Evolutionary conservation across 2,329 filamentous ascomycete species (phyloP).

Genomic region (Dactylellina drechsleri): DNA sequence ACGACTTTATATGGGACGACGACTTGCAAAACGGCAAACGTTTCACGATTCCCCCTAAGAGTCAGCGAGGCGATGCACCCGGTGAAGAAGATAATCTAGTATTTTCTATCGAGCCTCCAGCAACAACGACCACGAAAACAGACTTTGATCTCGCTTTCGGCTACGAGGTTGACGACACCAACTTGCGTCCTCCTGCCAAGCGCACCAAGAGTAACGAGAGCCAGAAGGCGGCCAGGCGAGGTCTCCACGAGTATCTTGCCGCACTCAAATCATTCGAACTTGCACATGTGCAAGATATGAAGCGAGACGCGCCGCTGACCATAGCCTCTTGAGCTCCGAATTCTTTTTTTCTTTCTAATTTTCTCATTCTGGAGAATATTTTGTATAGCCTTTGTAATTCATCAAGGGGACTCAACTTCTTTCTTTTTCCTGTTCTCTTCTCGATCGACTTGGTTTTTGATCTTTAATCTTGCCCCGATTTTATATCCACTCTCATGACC

Average conservation of each 20-base stretch:
- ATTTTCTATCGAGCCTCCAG: slow-evolving; percentile 32
- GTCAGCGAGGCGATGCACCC: slow-evolving; percentile 45
- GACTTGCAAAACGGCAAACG: slow-evolving; percentile 55
- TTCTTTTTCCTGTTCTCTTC: slow-evolving; percentile 25
- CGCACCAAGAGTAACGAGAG: slow-evolving; percentile 54
- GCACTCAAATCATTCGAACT: slow-evolving; percentile 54
- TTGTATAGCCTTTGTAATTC: slow-evolving; percentile 30
- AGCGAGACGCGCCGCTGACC: slow-evolving; percentile 45
- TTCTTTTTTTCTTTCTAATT: background rate
- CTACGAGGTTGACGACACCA: slow-evolving; percentile 50
- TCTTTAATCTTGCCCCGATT: slow-evolving; percentile 10
- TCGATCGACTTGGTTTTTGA: slow-evolving; percentile 10
- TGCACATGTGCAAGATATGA: slow-evolving; percentile 51
- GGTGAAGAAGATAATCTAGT: slow-evolving; percentile 42
- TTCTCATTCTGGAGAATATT: slow-evolving; percentile 12
- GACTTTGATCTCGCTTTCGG: slow-evolving; percentile 50
- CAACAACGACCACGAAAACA: slow-evolving; percentile 1
- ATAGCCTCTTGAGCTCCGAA: slow-evolving; percentile 30
- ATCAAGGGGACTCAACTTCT: slow-evolving; percentile 22
- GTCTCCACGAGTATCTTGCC: slow-evolving; percentile 50
- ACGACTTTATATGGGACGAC: slow-evolving; percentile 59
- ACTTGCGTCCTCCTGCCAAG: slow-evolving; percentile 50
- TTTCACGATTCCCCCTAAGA: slow-evolving; percentile 53
- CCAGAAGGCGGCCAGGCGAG: slow-evolving; percentile 47
- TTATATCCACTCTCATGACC: slow-evolving; percentile 9